phyloP scores from a whole-genome alignment of 1,139 yeast species.

The Spencermartinsiella ligniputridi region DNA sequence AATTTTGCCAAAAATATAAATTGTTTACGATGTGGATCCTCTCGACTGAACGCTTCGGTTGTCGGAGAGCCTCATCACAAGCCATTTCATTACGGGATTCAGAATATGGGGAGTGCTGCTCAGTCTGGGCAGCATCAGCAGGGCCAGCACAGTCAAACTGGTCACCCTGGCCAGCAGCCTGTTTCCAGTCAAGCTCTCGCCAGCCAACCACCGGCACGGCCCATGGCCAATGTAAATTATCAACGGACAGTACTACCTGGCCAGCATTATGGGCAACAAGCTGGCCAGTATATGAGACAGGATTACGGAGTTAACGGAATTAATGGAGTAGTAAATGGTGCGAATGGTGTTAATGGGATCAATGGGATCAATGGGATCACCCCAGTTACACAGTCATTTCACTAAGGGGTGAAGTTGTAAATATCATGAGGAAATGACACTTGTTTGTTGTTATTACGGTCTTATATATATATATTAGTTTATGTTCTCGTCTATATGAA shows the following conservation, averaged over 20 bases:
- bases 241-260: background rate
- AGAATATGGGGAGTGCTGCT: background rate
- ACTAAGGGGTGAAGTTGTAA: background rate
- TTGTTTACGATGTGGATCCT: conserved; percentile 84
- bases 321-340: too few relatives aligned
- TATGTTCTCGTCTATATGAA: too few relatives aligned
- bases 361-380: background rate
- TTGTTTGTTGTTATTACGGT: too few relatives aligned
- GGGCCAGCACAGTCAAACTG: too few relatives aligned
- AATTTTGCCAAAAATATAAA: conserved; percentile 88
- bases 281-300: background rate
- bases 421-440: background rate
- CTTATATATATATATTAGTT: too few relatives aligned
- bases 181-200: background rate
- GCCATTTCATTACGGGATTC: background rate
- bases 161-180: background rate
- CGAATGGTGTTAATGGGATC: conserved; percentile 1
- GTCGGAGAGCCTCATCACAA: conserved; percentile 13
- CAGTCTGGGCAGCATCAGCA: too few relatives aligned
- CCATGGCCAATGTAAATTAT: background rate
- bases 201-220: background rate
- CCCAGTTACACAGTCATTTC: background rate
- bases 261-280: background rate
- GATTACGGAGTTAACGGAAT: background rate
- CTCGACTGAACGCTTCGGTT: conserved; percentile 50